Evolutionary conservation across 129 eudicot genomes (phyloP).

Genomic region (Artemisia argyi): DNA sequence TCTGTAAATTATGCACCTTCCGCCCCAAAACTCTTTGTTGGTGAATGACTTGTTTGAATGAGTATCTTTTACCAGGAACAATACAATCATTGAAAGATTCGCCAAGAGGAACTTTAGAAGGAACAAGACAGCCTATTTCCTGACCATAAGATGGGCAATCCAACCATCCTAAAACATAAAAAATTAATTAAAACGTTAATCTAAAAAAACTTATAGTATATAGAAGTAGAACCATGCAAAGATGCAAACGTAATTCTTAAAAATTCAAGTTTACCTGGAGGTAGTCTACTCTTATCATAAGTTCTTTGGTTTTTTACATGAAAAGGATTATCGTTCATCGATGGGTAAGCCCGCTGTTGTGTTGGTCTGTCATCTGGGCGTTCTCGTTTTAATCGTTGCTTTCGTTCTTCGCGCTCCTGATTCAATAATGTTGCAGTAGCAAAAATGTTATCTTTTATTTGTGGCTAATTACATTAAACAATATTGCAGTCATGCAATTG

Average conservation of each 20-base stretch:
- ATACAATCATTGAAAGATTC: slow-evolving; percentile 79
- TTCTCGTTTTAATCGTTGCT: slow-evolving; percentile 70
- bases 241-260: background rate
- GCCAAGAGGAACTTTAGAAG: slow-evolving; percentile 96
- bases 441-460: slow-evolving; percentile 1
- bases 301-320: slow-evolving; percentile 65
- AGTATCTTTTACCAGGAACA: slow-evolving; percentile 94
- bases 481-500: background rate
- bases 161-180: slow-evolving; percentile 75
- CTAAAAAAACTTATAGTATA: background rate
- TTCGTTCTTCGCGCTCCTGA: slow-evolving; percentile 98
- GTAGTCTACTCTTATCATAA: slow-evolving; percentile 66
- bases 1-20: slow-evolving; percentile 48
- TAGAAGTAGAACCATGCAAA: slow-evolving; percentile 20
- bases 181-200: background rate
- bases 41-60: slow-evolving; percentile 92
- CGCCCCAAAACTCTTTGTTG: slow-evolving; percentile 79
- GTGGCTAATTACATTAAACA: slow-evolving; percentile 8
- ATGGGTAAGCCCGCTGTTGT: slow-evolving; percentile 48
- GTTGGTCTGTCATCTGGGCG: slow-evolving; percentile 77
- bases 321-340: slow-evolving; percentile 48
- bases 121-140: slow-evolving; percentile 73
- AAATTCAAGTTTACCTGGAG: slow-evolving; percentile 65
- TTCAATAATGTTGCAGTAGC: slow-evolving; percentile 8
- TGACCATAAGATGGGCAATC: slow-evolving; percentile 91